These are phyloP conservation scores for Escovopsis sp. DNA, from an alignment of 2,329 filamentous ascomycete species.

Conservation along the genomic window DNA sequence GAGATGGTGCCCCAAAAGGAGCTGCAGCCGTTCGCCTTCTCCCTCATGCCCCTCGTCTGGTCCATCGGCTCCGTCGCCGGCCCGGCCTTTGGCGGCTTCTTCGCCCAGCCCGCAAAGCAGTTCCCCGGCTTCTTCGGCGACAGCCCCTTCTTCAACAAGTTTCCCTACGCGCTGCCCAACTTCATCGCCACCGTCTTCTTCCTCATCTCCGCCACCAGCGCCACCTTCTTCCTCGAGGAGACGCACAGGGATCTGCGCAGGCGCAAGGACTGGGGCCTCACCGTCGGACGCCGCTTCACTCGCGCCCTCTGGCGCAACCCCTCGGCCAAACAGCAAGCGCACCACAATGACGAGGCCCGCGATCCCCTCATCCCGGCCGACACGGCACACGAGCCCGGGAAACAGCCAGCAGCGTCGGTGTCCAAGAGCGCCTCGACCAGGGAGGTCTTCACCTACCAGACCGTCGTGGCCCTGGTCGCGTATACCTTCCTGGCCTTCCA, in stretches of 20 bases:
- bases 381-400: background rate
- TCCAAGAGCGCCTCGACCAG: slow-evolving; percentile 25
- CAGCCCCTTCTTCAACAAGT: slow-evolving; percentile 53
- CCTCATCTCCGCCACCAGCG: slow-evolving; percentile 57
- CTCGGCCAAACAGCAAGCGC: slow-evolving; percentile 36
- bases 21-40: slow-evolving; percentile 78
- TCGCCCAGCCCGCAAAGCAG: slow-evolving; percentile 66
- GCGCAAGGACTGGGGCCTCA: slow-evolving; percentile 58
- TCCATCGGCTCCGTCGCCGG: slow-evolving; percentile 78
- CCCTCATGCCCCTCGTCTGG: slow-evolving; percentile 84
- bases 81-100: slow-evolving; percentile 71
- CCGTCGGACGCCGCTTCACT: slow-evolving; percentile 53
- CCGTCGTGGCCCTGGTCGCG: slow-evolving; percentile 56
- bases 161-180: slow-evolving; percentile 77
- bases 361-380: slow-evolving; percentile 5
- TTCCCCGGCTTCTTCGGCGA: slow-evolving; percentile 57
- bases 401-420: slow-evolving; percentile 12
- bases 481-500: slow-evolving; percentile 77
- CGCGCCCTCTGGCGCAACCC: slow-evolving; percentile 18
- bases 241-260: slow-evolving; percentile 60
- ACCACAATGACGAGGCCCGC: slow-evolving; percentile 21
- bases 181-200: slow-evolving; percentile 65
- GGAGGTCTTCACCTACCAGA: slow-evolving; percentile 62
- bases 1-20: slow-evolving; percentile 82
- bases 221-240: slow-evolving; percentile 71